These are phyloP conservation scores for Juglanconis juglandina DNA, from an alignment of 2,329 filamentous ascomycete genomes.

Conservation along the genomic window DNA sequence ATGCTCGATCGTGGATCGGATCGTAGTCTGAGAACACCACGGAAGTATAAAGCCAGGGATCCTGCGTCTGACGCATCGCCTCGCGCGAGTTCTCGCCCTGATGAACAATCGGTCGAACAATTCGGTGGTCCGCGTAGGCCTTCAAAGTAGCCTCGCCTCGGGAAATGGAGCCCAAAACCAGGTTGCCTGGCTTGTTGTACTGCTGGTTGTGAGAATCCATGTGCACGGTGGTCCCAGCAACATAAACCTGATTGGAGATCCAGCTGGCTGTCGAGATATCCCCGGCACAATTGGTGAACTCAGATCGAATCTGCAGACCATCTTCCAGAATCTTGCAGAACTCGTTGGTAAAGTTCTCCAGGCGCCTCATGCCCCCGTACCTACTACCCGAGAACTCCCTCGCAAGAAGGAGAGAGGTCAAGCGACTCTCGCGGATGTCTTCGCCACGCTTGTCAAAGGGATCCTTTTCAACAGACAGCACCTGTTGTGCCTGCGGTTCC, in stretches of 20 bases:
- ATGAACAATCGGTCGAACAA: constrained; percentile 50
- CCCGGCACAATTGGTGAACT: constrained; percentile 61
- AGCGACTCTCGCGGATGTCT: constrained; percentile 25
- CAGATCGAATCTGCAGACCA: constrained; percentile 43
- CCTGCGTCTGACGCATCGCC: constrained; percentile 56
- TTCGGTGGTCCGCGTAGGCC: constrained; percentile 55
- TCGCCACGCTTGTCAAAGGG: constrained; percentile 27
- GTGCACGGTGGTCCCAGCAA: constrained; percentile 62
- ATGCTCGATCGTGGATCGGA: constrained; percentile 40
- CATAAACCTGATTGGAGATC: constrained; percentile 50
- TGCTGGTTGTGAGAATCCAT: constrained; percentile 62
- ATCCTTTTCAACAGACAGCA: constrained; percentile 31
- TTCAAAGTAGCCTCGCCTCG: constrained; percentile 38
- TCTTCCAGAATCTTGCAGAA: constrained; percentile 49
- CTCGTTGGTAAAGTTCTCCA: constrained; percentile 44
- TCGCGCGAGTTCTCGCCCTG: constrained; percentile 53
- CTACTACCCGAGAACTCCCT: constrained; percentile 47
- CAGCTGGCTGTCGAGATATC: constrained; percentile 58
- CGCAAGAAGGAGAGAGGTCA: constrained; percentile 43
- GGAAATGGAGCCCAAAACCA: constrained; percentile 51
- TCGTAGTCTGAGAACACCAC: constrained; percentile 61
- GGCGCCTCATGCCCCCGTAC: constrained; percentile 38
- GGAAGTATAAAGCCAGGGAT: constrained; percentile 62
- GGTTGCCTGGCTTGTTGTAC: constrained; percentile 63
- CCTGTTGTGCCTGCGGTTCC: constrained; percentile 20